Evolutionary conservation across 2,329 filamentous ascomycete genomes (phyloP), one percentile per base, ranked within the genome.

Genomic region (Verticillium klebahnii): DNA sequence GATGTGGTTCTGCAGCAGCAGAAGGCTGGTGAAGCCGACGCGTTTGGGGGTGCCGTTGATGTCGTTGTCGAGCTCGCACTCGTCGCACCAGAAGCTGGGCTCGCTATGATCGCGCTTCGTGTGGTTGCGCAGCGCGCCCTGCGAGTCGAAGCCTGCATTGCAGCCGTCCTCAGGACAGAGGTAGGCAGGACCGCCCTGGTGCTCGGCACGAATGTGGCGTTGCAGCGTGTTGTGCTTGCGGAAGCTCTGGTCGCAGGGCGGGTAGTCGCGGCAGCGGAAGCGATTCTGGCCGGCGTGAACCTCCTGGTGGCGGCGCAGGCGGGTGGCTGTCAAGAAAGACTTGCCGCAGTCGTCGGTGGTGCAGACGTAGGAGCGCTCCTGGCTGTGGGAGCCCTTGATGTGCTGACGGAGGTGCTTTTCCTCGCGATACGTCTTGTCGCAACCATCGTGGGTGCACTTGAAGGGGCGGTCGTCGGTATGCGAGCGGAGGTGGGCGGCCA

Each of bases 391-490:
- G 61, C 90, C 90, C 72, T 93, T 93, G 70, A 96, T 77, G 73
- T 98, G 94, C 66, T 93, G 89, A 63, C 89, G 88, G 19, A 97
- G 81, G 75, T 97, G 93, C 68, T 94, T 94, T 67, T 92, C 86
- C 64, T 95, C 91, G 15, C 92, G 85, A 72, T 96, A 98, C 52
- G 88, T 85, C 78, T 97, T 97, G 69, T 86, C 85, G 71, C 94
- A 98, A 52, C 77, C 87, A 6, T 82, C 77, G 64, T 89, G 83
- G 2, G 82, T 78, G 71, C 94, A 98, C 45, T 82, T 81, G 74
- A 90, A 96, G 0, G 92, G 88, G 1, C 93, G 87, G 68, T 94
- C 91, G 67, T 94, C 92, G 60, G 87, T 94, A 74, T 98, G 94
- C 1, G 90, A 93, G 65, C 92, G 85, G 29, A 94, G 77, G 70